A percentile compares a stretch with the other conserved stretches of the same genome.
Evolutionary conservation across 768 basidiomycete species (phyloP).

Genomic region (Mycena metata): DNA sequence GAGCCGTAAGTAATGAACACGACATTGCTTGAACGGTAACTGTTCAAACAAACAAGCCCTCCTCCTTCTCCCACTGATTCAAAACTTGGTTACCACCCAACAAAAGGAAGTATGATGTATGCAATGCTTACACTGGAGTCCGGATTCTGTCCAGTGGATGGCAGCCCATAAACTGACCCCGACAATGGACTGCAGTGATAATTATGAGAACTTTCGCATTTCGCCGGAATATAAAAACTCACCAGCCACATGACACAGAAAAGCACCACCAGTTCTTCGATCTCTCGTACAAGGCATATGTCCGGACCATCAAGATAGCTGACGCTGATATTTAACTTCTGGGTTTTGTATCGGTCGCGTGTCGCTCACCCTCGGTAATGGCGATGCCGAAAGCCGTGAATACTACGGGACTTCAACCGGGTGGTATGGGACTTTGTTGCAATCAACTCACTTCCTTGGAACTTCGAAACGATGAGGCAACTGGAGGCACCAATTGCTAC

Average conservation of each 20-base stretch:
- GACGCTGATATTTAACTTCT: background rate
- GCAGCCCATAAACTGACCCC: slow-evolving; percentile 6
- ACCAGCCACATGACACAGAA: slow-evolving; percentile 16
- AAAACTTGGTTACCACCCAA: too few relatives aligned
- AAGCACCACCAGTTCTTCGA: slow-evolving; percentile 18
- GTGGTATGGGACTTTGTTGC: background rate
- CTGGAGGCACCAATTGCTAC: background rate
- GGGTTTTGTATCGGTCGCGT: background rate
- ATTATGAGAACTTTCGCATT: background rate
- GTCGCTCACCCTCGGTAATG: slow-evolving; percentile 8
- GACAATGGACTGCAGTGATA: slow-evolving; percentile 4
- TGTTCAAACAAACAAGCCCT: background rate
- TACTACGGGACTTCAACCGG: background rate
- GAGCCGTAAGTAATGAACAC: background rate
- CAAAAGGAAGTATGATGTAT: background rate
- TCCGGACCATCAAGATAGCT: slow-evolving; percentile 29
- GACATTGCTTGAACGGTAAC: slow-evolving; percentile 13
- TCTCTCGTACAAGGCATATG: slow-evolving; percentile 23
- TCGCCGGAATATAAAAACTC: background rate
- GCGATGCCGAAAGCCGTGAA: slow-evolving; percentile 9
- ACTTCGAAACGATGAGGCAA: background rate
- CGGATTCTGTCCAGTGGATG: background rate
- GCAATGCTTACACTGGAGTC: background rate
- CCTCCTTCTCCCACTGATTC: too few relatives aligned
- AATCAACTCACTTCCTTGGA: background rate